Evolutionary conservation across 352 stramenopile species (phyloP).

Genomic region (Phytopythium montanum): DNA sequence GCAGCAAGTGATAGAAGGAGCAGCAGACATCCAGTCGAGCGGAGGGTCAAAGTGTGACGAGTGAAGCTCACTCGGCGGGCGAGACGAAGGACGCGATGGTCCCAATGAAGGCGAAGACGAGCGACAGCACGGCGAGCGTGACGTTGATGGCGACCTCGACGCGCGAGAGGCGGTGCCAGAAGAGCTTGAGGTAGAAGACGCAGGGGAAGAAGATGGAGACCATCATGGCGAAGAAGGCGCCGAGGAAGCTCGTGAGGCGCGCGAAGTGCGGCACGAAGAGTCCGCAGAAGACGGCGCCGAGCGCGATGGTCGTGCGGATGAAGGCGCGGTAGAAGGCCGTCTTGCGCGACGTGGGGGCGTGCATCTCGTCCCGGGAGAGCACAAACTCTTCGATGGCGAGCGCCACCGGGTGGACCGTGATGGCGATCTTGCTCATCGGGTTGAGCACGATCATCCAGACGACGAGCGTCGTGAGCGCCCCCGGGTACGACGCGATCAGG

Average conservation of each 20-base stretch:
- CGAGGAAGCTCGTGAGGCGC: constrained; percentile 79
- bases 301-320: constrained; percentile 57
- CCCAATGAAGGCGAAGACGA: constrained; percentile 70
- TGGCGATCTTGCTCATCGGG: constrained; percentile 87
- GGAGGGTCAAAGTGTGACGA: neutral
- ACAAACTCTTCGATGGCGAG: constrained; percentile 73
- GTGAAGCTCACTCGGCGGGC: constrained; percentile 39
- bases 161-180: constrained; percentile 37
- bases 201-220: constrained; percentile 82
- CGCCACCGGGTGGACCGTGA: constrained; percentile 79
- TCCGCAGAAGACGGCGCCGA: constrained; percentile 51
- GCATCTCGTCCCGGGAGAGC: constrained; percentile 41
- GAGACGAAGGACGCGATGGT: constrained; percentile 80
- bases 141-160: constrained; percentile 55
- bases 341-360: constrained; percentile 22
- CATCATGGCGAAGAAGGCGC: constrained; percentile 84
- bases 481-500: constrained; percentile 64
- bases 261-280: constrained; percentile 84
- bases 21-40: too few species aligned
- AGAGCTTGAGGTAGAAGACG: constrained; percentile 86
- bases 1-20: neutral
- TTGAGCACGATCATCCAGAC: constrained; percentile 85
- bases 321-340: constrained; percentile 51
- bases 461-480: constrained; percentile 55
- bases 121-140: constrained; percentile 47